Base-by-base conservation (phyloP, 441 rosid species). In the Adansonia rubrostipa region DNA sequence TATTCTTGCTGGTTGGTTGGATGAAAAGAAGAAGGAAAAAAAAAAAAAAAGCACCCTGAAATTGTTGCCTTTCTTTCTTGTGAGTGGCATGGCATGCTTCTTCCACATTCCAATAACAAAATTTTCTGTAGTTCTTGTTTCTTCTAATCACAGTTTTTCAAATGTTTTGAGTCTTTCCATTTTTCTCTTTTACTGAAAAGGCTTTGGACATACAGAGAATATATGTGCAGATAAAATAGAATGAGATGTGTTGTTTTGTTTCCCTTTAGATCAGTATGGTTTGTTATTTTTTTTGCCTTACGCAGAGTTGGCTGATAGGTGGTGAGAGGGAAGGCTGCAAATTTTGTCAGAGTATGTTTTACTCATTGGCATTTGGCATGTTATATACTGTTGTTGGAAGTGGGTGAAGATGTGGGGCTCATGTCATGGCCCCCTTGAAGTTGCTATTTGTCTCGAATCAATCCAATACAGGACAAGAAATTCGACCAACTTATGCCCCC, bases 1-100 rank as follows among this genome's bases (percentile, higher is more conserved):
- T 86, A 88, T 85, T 85, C 80, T 86, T 86, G 86, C 84, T 85
- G 89, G 86, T 85, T 85, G 83, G 86, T 76, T 86, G 84, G 89
- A 78, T 80, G 28, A 24, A 24, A 24, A 24, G 28, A 24, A 24
- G 28, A 24, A 24, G 28, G 28, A n/a, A 1, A 33, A 33, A 33
- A 80, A 64, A 60, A 83, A 77, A 81, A 60, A 81, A 79, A 84
- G 81, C 72, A 51, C 80, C 85, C 85, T 83, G 33, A 87, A 86
- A 80, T 88, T 87, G 88, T 89, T 84, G 80, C 86, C 87, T 80
- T 89, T 82, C 79, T 75, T 82, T 72, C 76, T 77, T 24, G 28
- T 24, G 28, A 24, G 28, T 24, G 28, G 28, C 73, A 77, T 79
- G 83, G 81, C 84, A 80, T 84, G 81, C 84, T 82, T 77, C 87